These are phyloP conservation scores for Talaromyces funiculosus DNA, from an alignment of 2,329 filamentous ascomycete species.

Conservation along the genomic window DNA sequence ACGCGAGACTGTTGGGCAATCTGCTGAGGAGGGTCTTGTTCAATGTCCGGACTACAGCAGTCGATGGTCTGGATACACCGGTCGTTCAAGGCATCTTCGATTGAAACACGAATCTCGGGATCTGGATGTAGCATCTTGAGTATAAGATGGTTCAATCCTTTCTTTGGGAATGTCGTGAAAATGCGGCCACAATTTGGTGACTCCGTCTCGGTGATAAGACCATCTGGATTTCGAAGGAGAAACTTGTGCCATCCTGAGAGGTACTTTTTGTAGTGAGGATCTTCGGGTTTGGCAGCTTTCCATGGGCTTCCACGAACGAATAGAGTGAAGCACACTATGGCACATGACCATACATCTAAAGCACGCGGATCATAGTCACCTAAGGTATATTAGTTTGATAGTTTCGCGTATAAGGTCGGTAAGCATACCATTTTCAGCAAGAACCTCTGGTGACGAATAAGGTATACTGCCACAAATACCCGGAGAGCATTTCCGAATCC, in stretches of 20 bases:
- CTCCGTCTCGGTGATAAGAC: conserved; percentile 51
- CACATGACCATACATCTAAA: conserved; percentile 81
- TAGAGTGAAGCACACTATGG: conserved; percentile 74
- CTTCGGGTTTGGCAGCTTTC: conserved; percentile 58
- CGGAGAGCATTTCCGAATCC: conserved; percentile 65
- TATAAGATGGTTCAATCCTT: conserved; percentile 60
- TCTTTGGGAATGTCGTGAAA: conserved; percentile 50
- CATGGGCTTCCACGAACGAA: conserved; percentile 68
- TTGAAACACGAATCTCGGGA: conserved; percentile 63
- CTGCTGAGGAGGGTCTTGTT: not conserved
- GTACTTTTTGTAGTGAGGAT: conserved; percentile 60
- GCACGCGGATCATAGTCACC: conserved; percentile 66
- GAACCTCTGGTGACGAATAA: conserved; percentile 81
- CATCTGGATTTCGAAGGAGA: conserved; percentile 52
- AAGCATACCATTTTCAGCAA: conserved; percentile 57
- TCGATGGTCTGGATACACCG: conserved; percentile 70
- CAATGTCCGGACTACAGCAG: conserved; percentile 67
- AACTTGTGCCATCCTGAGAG: conserved; percentile 64
- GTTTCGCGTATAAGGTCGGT: conserved; percentile 20
- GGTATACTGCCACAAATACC: conserved; percentile 80
- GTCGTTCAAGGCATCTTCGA: conserved; percentile 62
- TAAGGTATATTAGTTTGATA: conserved; percentile 19
- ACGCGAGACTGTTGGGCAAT: conserved; percentile 50
- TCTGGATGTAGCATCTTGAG: conserved; percentile 79
- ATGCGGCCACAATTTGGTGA: conserved; percentile 62